Base-by-base conservation (phyloP, 371 early-diverging fungal genomes). In the Lichtheimia hyalospora region DNA sequence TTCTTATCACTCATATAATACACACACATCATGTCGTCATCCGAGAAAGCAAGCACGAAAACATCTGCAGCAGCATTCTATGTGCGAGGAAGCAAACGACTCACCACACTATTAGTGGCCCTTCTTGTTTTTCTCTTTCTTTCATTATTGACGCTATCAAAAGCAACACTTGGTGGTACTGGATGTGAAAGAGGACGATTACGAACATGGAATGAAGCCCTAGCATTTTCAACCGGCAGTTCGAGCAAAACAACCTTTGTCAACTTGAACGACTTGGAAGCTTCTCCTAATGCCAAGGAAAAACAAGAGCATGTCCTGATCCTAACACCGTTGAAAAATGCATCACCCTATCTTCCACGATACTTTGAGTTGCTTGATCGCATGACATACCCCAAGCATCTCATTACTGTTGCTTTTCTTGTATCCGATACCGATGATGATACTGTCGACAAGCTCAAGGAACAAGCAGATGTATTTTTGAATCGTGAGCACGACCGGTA, bases 401-500 rank as follows among this genome's bases (percentile, higher is more conserved):
- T 79, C 39, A 80, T 81, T 46, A 84, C 85, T 0, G 60, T 85
- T 12, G 84, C 81, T 7, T 84, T 85, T 54, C 67, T 85, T 3
- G 84, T 85, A 2, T 85, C 85, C 1, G 85, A 85, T 61, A 83
- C 85, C 3, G 71, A 69, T 0, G 85, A 85, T 49, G 57, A 69
- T 25, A 84, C 84, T 0, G 61, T 83, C 25, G 69, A 70, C 15
- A 54, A 69, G 21, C 68, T 85, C 3, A 64, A 72, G 20, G 67
- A 65, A 15, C 70, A 81, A n/a, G 70, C 69, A 14, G 54, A 75
- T 16, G 44, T 52, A 3, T 56, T 69, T 27, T 61, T 65, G 27
- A 62, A 64, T 8, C 52, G 62, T 8, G 41, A 52, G 7, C 61
- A 73, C 7, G 51, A 67, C n/a, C 75, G 79, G 14, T 82, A 82